phyloP scores from a whole-genome alignment of 768 basidiomycete species.

The Boletus pseudopeckii region DNA sequence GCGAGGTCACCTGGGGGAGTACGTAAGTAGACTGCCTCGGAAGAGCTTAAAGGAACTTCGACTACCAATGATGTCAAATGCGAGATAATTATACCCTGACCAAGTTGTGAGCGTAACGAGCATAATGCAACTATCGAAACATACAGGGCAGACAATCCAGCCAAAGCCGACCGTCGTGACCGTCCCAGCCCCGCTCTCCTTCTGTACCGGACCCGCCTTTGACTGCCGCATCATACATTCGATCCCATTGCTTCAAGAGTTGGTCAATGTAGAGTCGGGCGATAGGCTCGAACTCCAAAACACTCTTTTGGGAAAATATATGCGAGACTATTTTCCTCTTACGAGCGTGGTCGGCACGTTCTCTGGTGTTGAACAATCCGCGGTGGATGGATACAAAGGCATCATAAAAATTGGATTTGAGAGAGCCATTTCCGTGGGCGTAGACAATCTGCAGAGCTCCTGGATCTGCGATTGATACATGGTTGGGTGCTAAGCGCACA shows the following conservation, averaged over 20 bases:
- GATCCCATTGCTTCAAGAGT: slow-evolving; percentile 74
- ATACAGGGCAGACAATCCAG: slow-evolving; percentile 70
- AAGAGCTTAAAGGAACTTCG: background rate
- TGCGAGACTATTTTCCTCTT: slow-evolving; percentile 91
- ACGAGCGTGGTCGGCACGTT: slow-evolving; percentile 74
- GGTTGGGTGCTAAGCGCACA: slow-evolving; percentile 72
- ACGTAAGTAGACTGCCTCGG: background rate
- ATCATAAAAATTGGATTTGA: slow-evolving; percentile 77
- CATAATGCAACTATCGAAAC: slow-evolving; percentile 19
- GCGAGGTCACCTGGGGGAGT: slow-evolving; percentile 55
- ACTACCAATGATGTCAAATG: slow-evolving; percentile 73
- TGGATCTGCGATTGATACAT: slow-evolving; percentile 74
- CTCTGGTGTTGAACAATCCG: slow-evolving; percentile 76
- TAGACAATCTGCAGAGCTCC: slow-evolving; percentile 74
- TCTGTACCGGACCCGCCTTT: slow-evolving; percentile 57
- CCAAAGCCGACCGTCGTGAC: slow-evolving; percentile 63
- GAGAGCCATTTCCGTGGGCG: slow-evolving; percentile 79
- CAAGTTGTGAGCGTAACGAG: slow-evolving; percentile 6
- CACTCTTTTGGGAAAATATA: slow-evolving; percentile 81
- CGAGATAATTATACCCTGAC: slow-evolving; percentile 57
- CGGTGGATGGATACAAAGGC: slow-evolving; percentile 73
- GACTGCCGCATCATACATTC: slow-evolving; percentile 51
- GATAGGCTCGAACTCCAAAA: slow-evolving; percentile 83
- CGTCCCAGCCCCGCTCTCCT: slow-evolving; percentile 57
- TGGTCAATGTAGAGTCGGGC: slow-evolving; percentile 56